These are phyloP conservation scores for sorghum (Sorghum bicolor) DNA, from an alignment of 176 grass and related monocot species.

Conservation along the genomic window Sorghum_bicolor_NCBIv3 NC_012871.2:6688501-6689000, in stretches of 20 bases:
- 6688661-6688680: slow-evolving; percentile 29
- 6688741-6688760: neutral
- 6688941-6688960: neutral
- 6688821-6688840: neutral
- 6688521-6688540: neutral
- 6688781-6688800: neutral
- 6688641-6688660: slow-evolving; percentile 1
- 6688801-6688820: neutral
- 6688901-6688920: neutral
- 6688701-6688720: slow-evolving; percentile 2
- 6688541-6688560: slow-evolving; percentile 28
- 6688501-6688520: slow-evolving; percentile 8
- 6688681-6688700: slow-evolving; percentile 9
- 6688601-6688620: neutral
- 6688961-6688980: too few relatives aligned
- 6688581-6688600: neutral
- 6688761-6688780: neutral
- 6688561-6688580: slow-evolving; percentile 30
- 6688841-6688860: neutral
- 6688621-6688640: neutral
- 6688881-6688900: neutral
- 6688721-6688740: neutral
- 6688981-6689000: too few relatives aligned
- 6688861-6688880: neutral
- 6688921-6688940: neutral